phyloP scores from a whole-genome alignment of 331 rosid species.

The Telfairia occidentalis region DNA sequence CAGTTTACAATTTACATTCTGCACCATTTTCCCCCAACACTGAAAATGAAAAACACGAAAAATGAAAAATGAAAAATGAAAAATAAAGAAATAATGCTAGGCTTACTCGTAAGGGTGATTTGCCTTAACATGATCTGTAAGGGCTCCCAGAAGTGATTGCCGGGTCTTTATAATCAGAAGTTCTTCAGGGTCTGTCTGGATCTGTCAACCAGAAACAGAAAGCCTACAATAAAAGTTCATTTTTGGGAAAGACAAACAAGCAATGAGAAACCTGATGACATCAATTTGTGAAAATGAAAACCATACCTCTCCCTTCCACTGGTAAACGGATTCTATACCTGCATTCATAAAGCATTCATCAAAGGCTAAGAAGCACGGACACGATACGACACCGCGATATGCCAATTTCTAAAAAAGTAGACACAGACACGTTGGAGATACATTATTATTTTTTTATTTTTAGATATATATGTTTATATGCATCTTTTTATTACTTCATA shows the following conservation, averaged over 20 bases:
- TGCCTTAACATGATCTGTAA: slow-evolving; percentile 72
- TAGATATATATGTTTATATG: no score
- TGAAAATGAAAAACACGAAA: not conserved
- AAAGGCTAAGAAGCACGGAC: no score
- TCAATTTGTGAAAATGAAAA: slow-evolving; percentile 7
- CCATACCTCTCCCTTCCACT: slow-evolving; percentile 88
- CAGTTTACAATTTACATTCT: not conserved
- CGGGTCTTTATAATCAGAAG: slow-evolving; percentile 90
- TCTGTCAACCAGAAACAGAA: slow-evolving; percentile 29
- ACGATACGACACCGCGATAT: no score
- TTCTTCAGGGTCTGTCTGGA: slow-evolving; percentile 85
- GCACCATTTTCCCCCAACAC: not conserved
- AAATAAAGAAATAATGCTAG: slow-evolving; percentile 3
- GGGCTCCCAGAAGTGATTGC: slow-evolving; percentile 80
- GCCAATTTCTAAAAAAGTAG: no score
- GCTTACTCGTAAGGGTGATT: slow-evolving; percentile 93
- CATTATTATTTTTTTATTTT: no score
- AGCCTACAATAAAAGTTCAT: not conserved
- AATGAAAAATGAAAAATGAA: not conserved
- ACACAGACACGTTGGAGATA: no score
- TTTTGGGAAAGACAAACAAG: not conserved
- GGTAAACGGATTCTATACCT: slow-evolving; percentile 84
- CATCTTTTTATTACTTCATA: no score
- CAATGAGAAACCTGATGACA: not conserved
- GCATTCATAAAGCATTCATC: slow-evolving; percentile 18